Evolutionary conservation across 176 grass and related monocot species (phyloP), one percentile per base, ranked within the genome.

Genomic region (Echinochloa phyllopogon): DNA sequence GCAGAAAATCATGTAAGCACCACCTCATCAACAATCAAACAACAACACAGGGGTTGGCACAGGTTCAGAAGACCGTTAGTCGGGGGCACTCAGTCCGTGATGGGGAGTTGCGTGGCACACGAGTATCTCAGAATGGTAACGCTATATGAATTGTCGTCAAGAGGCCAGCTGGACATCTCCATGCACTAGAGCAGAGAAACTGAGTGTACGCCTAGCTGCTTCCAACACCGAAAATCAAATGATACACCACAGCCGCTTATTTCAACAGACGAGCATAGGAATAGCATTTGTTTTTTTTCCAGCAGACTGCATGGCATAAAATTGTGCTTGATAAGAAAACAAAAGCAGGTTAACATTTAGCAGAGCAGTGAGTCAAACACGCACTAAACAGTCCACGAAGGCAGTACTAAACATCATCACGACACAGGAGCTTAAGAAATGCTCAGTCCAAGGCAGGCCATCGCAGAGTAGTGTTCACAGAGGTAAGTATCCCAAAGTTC

Each of bases 351-450:
- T 8, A 47, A 41, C 14, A 10, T 18, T 55, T 33, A 29, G 4
- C 25, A 65, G 20, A 65, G 75, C 27, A 79, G 75, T 20, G 57
- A 74, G 20, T 39, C 74, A 77, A 62, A 76, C 24, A 23, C 24
- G 10, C 17, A 44, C 8, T 15, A 67, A 36, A 10, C 8, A 63
- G 85, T 52, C 9, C 9, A 44, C 6, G 6, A 76, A 81, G 58
- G n/a, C 60, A 40, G 40, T 67, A 37, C 1, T 29, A 73, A 42
- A 69, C 55, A 15, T 36, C 40, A 51, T 56, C 52, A 65, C 43
- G 10, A 53, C 42, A 75, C 50, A 81, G 37, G 72, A 82, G 15
- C 72, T 81, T 55, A 77, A 23, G 18, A 16, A 90, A 42, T 18
- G 78, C 63, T 27, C 38, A 56, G 44, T 56, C 64, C 44, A 48